A percentile compares a stretch with the other conserved stretches of the same genome.
phyloP scores from a whole-genome alignment of 78 protist species.

The Trichosphaerium sp. region DNA sequence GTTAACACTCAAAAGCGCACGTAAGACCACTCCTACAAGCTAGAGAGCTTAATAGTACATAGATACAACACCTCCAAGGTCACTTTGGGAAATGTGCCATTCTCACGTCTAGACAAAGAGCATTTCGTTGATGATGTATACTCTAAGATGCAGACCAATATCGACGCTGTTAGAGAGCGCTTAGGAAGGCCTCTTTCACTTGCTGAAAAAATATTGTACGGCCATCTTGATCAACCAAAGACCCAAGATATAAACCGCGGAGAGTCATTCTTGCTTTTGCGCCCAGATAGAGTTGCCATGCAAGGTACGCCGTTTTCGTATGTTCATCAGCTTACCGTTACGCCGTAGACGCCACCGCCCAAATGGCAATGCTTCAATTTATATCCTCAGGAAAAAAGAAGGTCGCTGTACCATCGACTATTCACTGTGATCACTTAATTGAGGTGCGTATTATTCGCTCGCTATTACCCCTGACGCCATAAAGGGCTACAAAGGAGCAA shows the following conservation, averaged over 20 bases:
- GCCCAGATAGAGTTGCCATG: slow-evolving; percentile 91
- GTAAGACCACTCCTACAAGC: too few relatives aligned
- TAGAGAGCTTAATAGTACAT: too few relatives aligned
- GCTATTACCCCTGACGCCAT: neutral
- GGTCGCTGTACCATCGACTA: slow-evolving; percentile 83
- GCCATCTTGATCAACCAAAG: slow-evolving; percentile 73
- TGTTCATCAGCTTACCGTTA: neutral
- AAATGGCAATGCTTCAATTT: slow-evolving; percentile 92
- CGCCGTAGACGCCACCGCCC: slow-evolving; percentile 69
- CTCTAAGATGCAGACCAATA: too few relatives aligned
- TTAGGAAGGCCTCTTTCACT: slow-evolving; percentile 85
- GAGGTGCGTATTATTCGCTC: too few relatives aligned
- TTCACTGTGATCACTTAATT: slow-evolving; percentile 93
- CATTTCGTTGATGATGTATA: too few relatives aligned
- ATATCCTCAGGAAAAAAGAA: slow-evolving; percentile 79
- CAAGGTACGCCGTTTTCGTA: slow-evolving; percentile 33
- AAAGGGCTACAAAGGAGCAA: slow-evolving; percentile 67
- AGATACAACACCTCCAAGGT: too few relatives aligned
- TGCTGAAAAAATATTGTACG: slow-evolving; percentile 79
- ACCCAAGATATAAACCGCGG: slow-evolving; percentile 64
- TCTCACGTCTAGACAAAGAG: too few relatives aligned
- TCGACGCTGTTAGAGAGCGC: too few relatives aligned
- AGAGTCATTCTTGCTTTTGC: slow-evolving; percentile 63
- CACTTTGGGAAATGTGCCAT: too few relatives aligned
- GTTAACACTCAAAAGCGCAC: too few relatives aligned